Evolutionary conservation across 495 filamentous ascomycete genomes (phyloP).

Genomic region (Neurospora discreta): DNA sequence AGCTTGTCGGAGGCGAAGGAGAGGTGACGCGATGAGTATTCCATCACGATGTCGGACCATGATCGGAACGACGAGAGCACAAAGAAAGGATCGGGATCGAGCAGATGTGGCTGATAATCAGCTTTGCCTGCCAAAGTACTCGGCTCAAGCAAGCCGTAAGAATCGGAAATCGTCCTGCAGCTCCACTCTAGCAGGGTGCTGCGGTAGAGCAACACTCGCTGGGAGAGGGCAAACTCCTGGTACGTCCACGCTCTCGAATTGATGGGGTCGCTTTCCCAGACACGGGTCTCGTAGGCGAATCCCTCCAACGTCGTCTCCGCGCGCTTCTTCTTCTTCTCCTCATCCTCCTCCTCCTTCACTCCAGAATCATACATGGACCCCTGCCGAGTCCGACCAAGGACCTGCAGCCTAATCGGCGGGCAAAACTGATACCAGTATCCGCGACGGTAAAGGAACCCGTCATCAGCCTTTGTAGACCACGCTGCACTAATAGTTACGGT

Average conservation of each 20-base stretch:
- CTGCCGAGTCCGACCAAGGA: neutral
- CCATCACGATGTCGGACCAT: neutral
- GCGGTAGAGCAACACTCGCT: neutral
- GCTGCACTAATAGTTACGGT: conserved; percentile 1
- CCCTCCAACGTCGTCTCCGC: neutral
- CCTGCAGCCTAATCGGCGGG: neutral
- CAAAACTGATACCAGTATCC: neutral
- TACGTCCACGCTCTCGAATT: neutral
- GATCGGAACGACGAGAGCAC: neutral
- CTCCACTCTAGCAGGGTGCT: neutral
- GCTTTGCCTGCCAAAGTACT: neutral
- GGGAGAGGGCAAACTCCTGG: neutral
- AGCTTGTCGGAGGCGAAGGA: neutral
- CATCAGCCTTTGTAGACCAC: neutral
- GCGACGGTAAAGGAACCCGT: neutral
- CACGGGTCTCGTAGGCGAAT: neutral
- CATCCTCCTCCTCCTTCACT: neutral
- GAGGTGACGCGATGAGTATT: neutral
- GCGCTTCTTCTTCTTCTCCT: neutral
- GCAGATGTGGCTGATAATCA: neutral
- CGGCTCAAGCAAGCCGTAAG: neutral
- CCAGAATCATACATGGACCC: neutral
- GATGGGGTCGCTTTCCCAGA: neutral
- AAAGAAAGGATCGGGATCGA: neutral
- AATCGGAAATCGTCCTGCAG: neutral